Conservation (phyloP, 108 stramenopile genomes). For the Cyclotella choctawhatcheeana region DNA sequence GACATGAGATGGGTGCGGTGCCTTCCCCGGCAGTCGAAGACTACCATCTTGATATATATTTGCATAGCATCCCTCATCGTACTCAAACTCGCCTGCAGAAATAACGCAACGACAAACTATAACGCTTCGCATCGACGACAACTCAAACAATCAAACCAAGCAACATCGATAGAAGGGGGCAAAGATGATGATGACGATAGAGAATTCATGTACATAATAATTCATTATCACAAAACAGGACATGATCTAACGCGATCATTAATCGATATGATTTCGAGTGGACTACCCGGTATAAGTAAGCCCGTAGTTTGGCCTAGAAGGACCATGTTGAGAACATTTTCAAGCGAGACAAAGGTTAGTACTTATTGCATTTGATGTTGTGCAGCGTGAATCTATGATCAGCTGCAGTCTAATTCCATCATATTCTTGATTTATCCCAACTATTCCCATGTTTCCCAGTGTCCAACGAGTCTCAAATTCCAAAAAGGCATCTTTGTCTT, state of each 20-base stretch:
- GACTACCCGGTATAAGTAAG: background rate
- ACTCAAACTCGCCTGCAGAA: no score
- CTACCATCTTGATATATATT: no score
- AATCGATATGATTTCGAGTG: constrained; percentile 21
- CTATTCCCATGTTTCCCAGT: constrained; percentile 8
- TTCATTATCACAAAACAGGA: constrained; percentile 51
- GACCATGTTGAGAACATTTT: background rate
- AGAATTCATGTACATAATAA: constrained; percentile 37
- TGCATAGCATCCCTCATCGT: no score
- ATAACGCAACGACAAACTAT: no score
- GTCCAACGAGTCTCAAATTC: constrained; percentile 15
- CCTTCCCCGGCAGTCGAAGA: no score
- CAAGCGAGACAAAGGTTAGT: background rate
- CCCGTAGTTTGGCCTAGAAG: background rate
- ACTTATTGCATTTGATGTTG: background rate
- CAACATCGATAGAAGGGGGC: background rate
- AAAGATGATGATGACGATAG: background rate
- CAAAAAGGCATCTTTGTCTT: constrained; percentile 17
- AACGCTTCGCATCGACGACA: background rate
- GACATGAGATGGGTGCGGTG: no score
- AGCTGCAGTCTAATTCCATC: background rate
- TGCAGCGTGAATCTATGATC: background rate
- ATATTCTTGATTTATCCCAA: background rate
- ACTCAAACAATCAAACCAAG: background rate
- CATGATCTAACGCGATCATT: constrained; percentile 37